These are phyloP conservation scores for Meira nashicola DNA, from an alignment of 1,284 basidiomycete genomes.

Conservation along the genomic window DNA sequence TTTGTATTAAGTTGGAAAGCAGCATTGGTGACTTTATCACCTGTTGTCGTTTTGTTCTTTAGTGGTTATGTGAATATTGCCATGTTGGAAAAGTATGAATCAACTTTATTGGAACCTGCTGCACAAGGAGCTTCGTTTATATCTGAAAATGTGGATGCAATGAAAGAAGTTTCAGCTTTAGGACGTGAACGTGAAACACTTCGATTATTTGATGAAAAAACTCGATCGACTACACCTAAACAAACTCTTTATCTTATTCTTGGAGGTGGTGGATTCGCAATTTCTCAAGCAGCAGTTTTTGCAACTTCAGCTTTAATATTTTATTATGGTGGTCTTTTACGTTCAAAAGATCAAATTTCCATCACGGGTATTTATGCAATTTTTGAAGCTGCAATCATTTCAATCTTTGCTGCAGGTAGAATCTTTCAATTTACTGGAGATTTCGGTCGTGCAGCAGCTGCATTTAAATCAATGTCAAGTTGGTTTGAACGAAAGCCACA, in stretches of 20 bases:
- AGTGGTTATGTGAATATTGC: slow-evolving; percentile 49
- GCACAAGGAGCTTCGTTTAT: slow-evolving; percentile 49
- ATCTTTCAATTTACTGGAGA: slow-evolving; percentile 44
- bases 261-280: slow-evolving; percentile 51
- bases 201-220: slow-evolving; percentile 37
- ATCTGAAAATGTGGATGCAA: slow-evolving; percentile 54
- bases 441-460: slow-evolving; percentile 34
- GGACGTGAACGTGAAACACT: slow-evolving; percentile 53
- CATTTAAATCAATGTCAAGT: slow-evolving; percentile 28
- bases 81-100: slow-evolving; percentile 47
- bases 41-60: slow-evolving; percentile 44
- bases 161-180: slow-evolving; percentile 54
- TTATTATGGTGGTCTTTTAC: slow-evolving; percentile 52
- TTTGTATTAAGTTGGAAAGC: slow-evolving; percentile 53
- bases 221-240: slow-evolving; percentile 13
- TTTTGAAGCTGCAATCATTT: slow-evolving; percentile 55
- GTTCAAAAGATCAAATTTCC: slow-evolving; percentile 35
- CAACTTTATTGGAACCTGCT: slow-evolving; percentile 41
- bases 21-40: slow-evolving; percentile 51
- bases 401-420: slow-evolving; percentile 46
- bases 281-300: slow-evolving; percentile 51
- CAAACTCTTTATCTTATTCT: slow-evolving; percentile 31
- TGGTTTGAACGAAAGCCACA: slow-evolving; percentile 40
- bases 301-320: slow-evolving; percentile 52
- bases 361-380: slow-evolving; percentile 34